Evolutionary conservation across 2,329 filamentous ascomycete genomes (phyloP).

Genomic region (Diplodia corticola): DNA sequence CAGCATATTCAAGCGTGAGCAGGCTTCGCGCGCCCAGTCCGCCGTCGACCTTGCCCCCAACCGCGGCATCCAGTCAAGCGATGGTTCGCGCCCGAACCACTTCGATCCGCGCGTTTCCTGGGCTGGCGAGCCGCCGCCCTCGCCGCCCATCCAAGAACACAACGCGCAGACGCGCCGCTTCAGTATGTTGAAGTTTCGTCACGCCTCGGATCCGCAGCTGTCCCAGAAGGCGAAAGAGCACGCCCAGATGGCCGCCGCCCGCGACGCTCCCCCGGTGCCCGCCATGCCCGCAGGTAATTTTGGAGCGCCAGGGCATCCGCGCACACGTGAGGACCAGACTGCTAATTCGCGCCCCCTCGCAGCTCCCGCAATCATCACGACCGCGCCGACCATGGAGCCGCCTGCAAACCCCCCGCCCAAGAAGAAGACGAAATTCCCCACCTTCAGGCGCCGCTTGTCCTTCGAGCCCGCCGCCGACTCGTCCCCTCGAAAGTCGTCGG

Average conservation of each 20-base stretch:
- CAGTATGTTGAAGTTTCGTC: conserved; percentile 77
- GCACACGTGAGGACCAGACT: conserved; percentile 20
- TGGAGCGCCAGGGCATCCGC: conserved; percentile 21
- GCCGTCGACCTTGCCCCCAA: conserved; percentile 31
- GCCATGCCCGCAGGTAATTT: conserved; percentile 38
- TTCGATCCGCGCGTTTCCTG: conserved; percentile 30
- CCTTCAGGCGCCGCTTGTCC: conserved; percentile 37
- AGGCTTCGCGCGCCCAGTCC: conserved; percentile 30
- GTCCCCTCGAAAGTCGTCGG: conserved; percentile 36
- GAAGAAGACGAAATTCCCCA: conserved; percentile 37
- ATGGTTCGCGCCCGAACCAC: conserved; percentile 34
- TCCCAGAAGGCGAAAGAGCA: conserved; percentile 74
- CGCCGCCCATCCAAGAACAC: conserved; percentile 37
- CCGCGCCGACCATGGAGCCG: conserved; percentile 69
- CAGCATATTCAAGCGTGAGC: conserved; percentile 40
- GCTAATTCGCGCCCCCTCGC: conserved; percentile 31
- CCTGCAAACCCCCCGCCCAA: conserved; percentile 29
- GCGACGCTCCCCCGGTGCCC: conserved; percentile 52
- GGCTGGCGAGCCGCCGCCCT: conserved; percentile 31
- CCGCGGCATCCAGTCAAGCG: conserved; percentile 34
- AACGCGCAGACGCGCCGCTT: conserved; percentile 53
- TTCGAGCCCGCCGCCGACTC: conserved; percentile 34
- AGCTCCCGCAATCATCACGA: conserved; percentile 79
- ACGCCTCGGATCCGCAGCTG: conserved; percentile 90
- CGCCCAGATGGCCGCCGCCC: conserved; percentile 47